Conservation (phyloP, 1,284 basidiomycete genomes). For the Ustilago xerochloae region DNA sequence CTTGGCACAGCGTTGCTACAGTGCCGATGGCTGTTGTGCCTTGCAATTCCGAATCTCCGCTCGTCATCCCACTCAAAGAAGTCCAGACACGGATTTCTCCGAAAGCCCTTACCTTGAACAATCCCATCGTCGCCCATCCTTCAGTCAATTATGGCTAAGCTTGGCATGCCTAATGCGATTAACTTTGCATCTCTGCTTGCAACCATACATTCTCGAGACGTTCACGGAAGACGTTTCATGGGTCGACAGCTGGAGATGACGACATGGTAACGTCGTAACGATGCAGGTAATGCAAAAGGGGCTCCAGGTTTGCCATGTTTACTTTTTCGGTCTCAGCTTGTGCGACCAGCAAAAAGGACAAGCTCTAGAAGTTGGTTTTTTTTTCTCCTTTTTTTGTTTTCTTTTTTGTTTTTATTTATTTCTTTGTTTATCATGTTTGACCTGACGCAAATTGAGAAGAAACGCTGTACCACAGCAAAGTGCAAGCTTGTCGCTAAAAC, state of each 20-base stretch:
- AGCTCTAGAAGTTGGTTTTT: neutral
- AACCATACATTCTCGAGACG: no score
- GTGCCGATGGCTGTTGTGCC: slow-evolving; percentile 7
- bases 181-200: neutral
- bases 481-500: neutral
- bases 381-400: no score
- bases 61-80: neutral
- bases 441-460: slow-evolving; percentile 37
- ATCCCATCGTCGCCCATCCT: no score
- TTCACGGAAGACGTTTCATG: no score
- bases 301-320: no score
- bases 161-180: neutral
- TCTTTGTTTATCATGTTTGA: no score
- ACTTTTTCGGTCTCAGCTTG: no score
- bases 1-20: neutral
- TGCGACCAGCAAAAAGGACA: neutral
- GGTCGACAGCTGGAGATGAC: no score
- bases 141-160: neutral
- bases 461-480: neutral
- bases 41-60: slow-evolving; percentile 5
- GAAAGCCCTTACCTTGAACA: slow-evolving; percentile 1
- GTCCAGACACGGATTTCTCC: slow-evolving; percentile 25
- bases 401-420: no score
- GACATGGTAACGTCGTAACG: neutral
- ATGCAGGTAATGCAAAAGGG: neutral